Percentiles rank a stretch among this genome's conserved stretches.
phyloP scores from a whole-genome alignment of 164 flowering plant genomes.

The Tetracentron sinense region DNA sequence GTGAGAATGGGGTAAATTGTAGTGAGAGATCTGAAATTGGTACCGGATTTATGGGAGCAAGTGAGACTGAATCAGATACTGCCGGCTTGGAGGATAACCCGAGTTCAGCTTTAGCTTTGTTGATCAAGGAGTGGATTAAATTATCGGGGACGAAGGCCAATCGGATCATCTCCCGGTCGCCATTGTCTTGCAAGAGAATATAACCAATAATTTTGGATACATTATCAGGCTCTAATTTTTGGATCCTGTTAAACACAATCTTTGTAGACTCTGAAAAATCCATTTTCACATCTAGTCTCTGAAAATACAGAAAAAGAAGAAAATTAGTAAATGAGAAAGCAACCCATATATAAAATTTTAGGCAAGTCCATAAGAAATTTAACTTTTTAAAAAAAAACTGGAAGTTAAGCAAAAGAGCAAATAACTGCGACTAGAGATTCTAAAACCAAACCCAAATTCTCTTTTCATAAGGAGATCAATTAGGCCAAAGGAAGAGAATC shows the following conservation, averaged over 20 bases:
- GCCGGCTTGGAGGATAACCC: constrained; percentile 21
- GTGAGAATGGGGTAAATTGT: constrained; percentile 41
- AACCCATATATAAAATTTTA: no score
- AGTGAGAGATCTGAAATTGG: constrained; percentile 36
- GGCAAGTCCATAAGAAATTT: no score
- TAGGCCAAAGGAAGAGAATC: neutral
- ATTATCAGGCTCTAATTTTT: constrained; percentile 60
- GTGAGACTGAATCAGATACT: constrained; percentile 30
- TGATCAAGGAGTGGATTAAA: constrained; percentile 35
- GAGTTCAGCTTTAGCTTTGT: constrained; percentile 43
- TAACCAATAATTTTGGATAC: constrained; percentile 59
- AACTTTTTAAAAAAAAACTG: no score
- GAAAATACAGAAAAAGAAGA: constrained; percentile 8
- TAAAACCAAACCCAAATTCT: no score
- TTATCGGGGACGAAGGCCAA: constrained; percentile 65
- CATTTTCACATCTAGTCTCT: constrained; percentile 41
- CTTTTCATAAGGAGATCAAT: no score
- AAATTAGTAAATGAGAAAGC: neutral
- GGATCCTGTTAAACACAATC: constrained; percentile 51
- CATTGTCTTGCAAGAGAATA: constrained; percentile 49
- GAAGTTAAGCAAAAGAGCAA: no score
- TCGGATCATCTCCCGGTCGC: constrained; percentile 58
- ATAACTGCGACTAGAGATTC: no score
- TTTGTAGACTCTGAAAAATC: constrained; percentile 62
- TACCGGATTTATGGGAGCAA: constrained; percentile 18